Evolutionary conservation across 148 eudicot genomes (phyloP).

Genomic region (Chenopodium album): DNA sequence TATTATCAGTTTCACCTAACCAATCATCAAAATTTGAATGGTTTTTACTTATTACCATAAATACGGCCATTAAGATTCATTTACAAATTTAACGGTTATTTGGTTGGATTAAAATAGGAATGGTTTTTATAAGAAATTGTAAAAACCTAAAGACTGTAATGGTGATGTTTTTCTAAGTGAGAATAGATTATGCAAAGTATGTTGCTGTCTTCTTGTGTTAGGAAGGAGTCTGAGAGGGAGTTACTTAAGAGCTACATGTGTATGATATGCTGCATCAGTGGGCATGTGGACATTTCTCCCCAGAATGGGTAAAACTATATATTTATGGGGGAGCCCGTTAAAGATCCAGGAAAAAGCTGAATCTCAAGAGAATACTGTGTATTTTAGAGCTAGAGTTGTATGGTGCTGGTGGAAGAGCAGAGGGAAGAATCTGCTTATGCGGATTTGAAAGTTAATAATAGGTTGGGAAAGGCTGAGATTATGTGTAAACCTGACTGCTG

Average conservation of each 20-base stretch:
- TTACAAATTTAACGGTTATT: not conserved
- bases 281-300: not conserved
- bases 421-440: not conserved
- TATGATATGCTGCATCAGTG: not conserved
- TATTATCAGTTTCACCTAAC: not conserved
- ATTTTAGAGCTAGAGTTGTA: not conserved
- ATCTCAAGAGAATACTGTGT: not conserved
- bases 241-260: not conserved
- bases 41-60: not conserved
- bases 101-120: not conserved
- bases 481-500: not conserved
- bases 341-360: not conserved
- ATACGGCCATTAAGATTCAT: not conserved
- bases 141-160: not conserved
- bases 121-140: not conserved
- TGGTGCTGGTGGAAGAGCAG: not conserved
- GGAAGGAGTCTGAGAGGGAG: not conserved
- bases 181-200: not conserved
- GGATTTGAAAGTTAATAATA: not conserved
- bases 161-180: not conserved
- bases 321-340: not conserved
- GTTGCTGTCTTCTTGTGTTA: not conserved
- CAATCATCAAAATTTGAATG: not conserved
- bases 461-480: not conserved
- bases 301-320: not conserved